Base-by-base conservation (phyloP, 352 stramenopile genomes). In the Lagenidium sp. region DNA sequence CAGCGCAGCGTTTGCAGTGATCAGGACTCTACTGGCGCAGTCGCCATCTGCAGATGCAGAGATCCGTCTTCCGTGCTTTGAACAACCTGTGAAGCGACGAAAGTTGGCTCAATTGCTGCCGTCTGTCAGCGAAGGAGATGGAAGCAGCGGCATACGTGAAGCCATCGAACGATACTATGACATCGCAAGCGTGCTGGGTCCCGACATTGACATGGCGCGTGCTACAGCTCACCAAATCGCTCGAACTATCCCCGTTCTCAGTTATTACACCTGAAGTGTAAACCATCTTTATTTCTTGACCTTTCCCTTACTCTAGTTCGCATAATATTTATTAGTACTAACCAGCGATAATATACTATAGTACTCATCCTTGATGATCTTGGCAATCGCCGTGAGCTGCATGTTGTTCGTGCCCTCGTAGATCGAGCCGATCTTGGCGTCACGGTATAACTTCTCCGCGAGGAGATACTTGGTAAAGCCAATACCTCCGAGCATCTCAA, bases 381-480 rank as follows among this genome's bases (percentile, higher is more conserved):
- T 96, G 38, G 87, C 85, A 48, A 97, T 97, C 11, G 84, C 95
- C 38, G 75, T 90, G 29, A 98, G 84, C 81, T 98, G 93, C 76
- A 98, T 98, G 64, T 98, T 98, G 57, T 78, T 97, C 10, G 94
- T 98, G 18, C 95, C 95, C 68, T 98, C 95, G 71, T 99, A 99
- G 44, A 98, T 99, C 18, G 81, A 77, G 35, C 94, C 93, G 53
- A 99, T 97, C 65, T 98, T 98, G 54, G 90, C 96, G 63, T 99
- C 95, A 43, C 95, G 84, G 60, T 90, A 98, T 53, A 98, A 98
- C 55, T 98, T 98, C 55, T 99, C 94, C 0, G 85, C 90, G 8
- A 96, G 52, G 26, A 97, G 56, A 36, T 97, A 83, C 63, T 96
- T 94, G 11, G 88, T 98, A 53, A 98, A 98, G 15, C 94, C 95